Base-by-base conservation (phyloP, 306 rosid genomes). In the Macrotyloma uniflorum region DNA sequence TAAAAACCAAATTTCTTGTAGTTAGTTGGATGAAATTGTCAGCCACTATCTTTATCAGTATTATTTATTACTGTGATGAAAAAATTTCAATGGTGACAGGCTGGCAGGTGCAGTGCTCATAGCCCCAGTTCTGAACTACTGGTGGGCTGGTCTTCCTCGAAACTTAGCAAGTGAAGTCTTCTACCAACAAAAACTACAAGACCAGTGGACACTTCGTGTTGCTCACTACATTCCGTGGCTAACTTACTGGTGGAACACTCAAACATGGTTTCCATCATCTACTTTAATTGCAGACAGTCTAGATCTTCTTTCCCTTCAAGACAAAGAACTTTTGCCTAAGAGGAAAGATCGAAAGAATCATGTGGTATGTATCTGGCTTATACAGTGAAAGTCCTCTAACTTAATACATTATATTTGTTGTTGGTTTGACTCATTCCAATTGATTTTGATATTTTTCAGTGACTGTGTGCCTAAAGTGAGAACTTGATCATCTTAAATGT, bases 171-270 rank as follows among this genome's bases (percentile, higher is more conserved):
- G n/a, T 1, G 89, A 88, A 80, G 92, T 83, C 43, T 92, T 45
- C 84, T 7, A 72, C 57, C 81, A 65, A 75, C 59, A 64, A 50
- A 77, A 61, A 59, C 76, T 19, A 28, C 88, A 14, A 65, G 98
- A 94, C 74, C 97, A 85, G 63, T 94, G 93, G 97, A 74, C 90
- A n/a, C 6, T 86, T 54, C 87, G 97, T 71, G 91, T 94, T 30
- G 83, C 88, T 72, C 97, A 90, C 87, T 83, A 92, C 74, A 42
- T 70, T 2, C 97, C 98, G 2, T 92, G 95, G 97, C 93, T 94
- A 63, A 90, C 97, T 32, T 86, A 92, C 76, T 90, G 94, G 93
- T 92, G 98, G 98, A 89, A 90, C 80, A 90, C 97, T 45, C 93
- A 92, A 79, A 91, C 45, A 81, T 92, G 92, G 95, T 90, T 94